A percentile compares a stretch with the other conserved stretches of the same genome.
phyloP scores from a whole-genome alignment of 2,329 filamentous ascomycete species.

The Dactylellina haptotyla region DNA sequence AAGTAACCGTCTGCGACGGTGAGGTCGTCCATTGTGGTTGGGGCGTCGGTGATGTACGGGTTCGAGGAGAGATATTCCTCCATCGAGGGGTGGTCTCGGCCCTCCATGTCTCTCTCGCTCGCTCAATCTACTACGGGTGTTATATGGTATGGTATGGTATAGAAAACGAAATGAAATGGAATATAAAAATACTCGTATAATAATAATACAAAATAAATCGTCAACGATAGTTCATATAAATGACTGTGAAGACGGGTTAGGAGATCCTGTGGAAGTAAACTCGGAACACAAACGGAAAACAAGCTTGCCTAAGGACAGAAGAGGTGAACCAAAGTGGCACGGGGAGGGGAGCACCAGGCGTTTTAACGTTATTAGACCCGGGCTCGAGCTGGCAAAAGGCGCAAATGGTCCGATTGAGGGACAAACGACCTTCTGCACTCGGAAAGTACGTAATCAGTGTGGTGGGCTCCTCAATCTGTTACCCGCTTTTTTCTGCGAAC shows the following conservation, averaged over 20 bases:
- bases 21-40: conserved; percentile 17
- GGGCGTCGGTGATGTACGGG: conserved; percentile 42
- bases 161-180: not conserved
- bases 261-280: too few species aligned
- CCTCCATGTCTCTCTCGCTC: conserved; percentile 37
- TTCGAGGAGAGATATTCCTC: conserved; percentile 45
- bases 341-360: conserved; percentile 39
- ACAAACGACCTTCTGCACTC: conserved; percentile 39
- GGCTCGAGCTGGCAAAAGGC: too few species aligned
- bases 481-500: conserved; percentile 22
- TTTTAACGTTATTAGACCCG: conserved; percentile 34
- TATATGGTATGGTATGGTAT: not conserved
- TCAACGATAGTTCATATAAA: too few species aligned
- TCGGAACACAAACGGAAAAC: too few species aligned
- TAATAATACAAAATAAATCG: too few species aligned
- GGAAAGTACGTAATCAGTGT: conserved; percentile 53
- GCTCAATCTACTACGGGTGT: conserved; percentile 1
- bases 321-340: conserved; percentile 15
- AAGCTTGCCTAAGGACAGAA: conserved; percentile 34
- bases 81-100: conserved; percentile 46
- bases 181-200: not conserved
- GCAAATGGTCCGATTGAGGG: conserved; percentile 29
- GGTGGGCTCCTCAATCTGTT: conserved; percentile 45
- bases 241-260: not conserved
- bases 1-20: conserved; percentile 49